Percentiles rank a stretch among this genome's conserved stretches.
phyloP scores from a whole-genome alignment of 1,284 basidiomycete genomes.

The Cryptococcus maquisensis region DNA sequence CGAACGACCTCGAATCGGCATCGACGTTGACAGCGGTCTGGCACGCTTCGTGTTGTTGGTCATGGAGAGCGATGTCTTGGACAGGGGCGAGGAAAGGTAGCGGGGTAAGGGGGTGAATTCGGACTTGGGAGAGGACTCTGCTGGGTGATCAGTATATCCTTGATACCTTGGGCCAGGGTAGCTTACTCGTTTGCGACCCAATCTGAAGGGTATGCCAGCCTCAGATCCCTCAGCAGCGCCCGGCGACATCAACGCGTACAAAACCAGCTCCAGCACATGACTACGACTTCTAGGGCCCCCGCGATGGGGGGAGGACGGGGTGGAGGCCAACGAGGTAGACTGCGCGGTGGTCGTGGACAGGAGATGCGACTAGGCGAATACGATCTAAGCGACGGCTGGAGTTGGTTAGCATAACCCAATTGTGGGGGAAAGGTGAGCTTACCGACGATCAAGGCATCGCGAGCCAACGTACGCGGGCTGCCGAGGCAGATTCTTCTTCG shows the following conservation, averaged over 20 bases:
- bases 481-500: conserved; percentile 26
- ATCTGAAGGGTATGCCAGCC: conserved; percentile 9
- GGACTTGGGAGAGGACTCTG: conserved; percentile 73
- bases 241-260: conserved; percentile 17
- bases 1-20: conserved; percentile 68
- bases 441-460: conserved; percentile 46
- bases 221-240: no score
- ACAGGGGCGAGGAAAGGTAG: conserved; percentile 57
- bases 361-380: conserved; percentile 61
- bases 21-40: conserved; percentile 63
- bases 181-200: conserved; percentile 66
- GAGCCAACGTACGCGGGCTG: no score
- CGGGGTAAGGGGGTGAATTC: conserved; percentile 69
- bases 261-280: conserved; percentile 77
- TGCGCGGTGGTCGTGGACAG: conserved; percentile 59
- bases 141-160: background rate
- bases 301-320: conserved; percentile 70
- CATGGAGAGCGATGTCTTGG: conserved; percentile 59
- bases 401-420: background rate
- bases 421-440: background rate
- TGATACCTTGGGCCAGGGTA: background rate
- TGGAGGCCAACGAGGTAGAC: conserved; percentile 71
- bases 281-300: conserved; percentile 70
- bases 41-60: conserved; percentile 60
- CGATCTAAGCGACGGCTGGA: conserved; percentile 69